A percentile compares a stretch with the other conserved stretches of the same genome.
Conservation (phyloP, 768 basidiomycete genomes). For the Pleurotus djamor region DNA sequence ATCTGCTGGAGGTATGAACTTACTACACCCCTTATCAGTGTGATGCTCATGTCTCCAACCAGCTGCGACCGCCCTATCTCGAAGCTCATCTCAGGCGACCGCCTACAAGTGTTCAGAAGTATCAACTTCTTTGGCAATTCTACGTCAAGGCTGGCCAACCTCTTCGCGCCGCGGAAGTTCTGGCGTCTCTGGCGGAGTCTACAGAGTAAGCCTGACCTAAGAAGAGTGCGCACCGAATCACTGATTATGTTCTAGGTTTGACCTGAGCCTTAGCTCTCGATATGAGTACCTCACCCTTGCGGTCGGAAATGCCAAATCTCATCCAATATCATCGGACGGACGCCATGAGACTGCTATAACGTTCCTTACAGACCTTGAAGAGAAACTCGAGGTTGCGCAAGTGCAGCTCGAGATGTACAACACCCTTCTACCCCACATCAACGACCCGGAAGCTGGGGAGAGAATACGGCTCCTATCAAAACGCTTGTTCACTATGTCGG, state of each 20-base stretch:
- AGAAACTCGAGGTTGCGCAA: conserved; percentile 95
- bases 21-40: too few species aligned
- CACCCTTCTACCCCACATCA: conserved; percentile 55
- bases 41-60: background rate
- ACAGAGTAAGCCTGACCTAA: conserved; percentile 54
- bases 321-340: conserved; percentile 75
- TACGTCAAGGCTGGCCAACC: conserved; percentile 92
- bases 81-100: conserved; percentile 86
- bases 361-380: conserved; percentile 93
- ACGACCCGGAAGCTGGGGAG: conserved; percentile 62
- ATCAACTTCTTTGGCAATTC: conserved; percentile 94
- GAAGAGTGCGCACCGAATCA: background rate
- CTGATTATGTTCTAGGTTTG: conserved; percentile 44
- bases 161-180: conserved; percentile 83
- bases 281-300: conserved; percentile 93
- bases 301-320: conserved; percentile 94
- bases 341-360: conserved; percentile 89
- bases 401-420: conserved; percentile 93
- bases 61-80: conserved; percentile 87
- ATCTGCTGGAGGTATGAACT: conserved; percentile 68
- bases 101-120: conserved; percentile 77
- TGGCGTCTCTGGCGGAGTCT: conserved; percentile 82
- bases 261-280: conserved; percentile 67
- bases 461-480: conserved; percentile 59
- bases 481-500: conserved; percentile 75